Conservation (phyloP, 2,329 filamentous ascomycete species). For the Tolypocladium nubicola region DNA sequence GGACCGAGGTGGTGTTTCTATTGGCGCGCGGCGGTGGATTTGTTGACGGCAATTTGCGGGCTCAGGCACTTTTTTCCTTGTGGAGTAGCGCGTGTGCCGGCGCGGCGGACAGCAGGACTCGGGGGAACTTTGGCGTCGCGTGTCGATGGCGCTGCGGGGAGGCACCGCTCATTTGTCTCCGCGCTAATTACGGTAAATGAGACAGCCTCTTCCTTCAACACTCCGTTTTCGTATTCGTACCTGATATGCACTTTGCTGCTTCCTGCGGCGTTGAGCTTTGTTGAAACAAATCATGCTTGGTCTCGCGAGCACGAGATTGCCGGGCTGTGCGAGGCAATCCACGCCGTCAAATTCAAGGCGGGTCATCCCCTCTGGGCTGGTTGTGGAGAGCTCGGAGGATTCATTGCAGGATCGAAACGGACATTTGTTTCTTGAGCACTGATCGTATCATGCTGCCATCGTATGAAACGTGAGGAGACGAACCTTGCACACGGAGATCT, state of each 20-base stretch:
- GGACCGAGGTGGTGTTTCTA: constrained; percentile 4
- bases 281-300: neutral
- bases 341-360: neutral
- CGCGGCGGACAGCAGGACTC: neutral
- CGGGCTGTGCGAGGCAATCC: neutral
- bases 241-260: neutral
- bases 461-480: neutral
- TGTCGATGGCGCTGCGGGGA: neutral
- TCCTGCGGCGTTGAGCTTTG: no score
- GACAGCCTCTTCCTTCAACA: neutral
- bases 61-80: neutral
- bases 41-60: constrained; percentile 1
- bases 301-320: neutral
- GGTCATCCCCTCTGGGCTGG: neutral
- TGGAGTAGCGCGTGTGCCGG: neutral
- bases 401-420: neutral
- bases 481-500: neutral
- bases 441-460: neutral
- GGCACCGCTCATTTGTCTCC: neutral
- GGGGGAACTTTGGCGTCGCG: neutral
- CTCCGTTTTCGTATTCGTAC: neutral
- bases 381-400: neutral
- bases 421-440: neutral
- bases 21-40: constrained; percentile 5
- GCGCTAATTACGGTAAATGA: neutral